These are phyloP conservation scores for Populus hybrid DNA, from an alignment of 441 rosid species.

Conservation along the genomic window DNA sequence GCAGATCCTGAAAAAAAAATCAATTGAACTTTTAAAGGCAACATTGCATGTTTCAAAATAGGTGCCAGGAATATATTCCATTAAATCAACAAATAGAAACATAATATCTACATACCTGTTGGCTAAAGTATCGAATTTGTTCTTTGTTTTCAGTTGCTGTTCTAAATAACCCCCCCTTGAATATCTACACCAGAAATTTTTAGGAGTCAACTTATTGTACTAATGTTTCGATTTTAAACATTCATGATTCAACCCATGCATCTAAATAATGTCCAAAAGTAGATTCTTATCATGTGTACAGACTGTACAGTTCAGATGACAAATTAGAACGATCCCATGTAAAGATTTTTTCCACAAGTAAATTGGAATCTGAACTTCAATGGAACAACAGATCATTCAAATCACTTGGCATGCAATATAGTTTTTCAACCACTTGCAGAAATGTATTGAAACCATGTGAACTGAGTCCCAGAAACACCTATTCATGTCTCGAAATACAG, in stretches of 20 bases:
- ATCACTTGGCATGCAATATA: background rate
- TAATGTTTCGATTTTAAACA: background rate
- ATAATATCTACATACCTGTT: conserved; percentile 49
- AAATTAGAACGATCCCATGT: background rate
- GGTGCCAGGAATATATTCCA: conserved; percentile 2
- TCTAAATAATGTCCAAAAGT: background rate
- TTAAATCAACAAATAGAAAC: conserved; percentile 10
- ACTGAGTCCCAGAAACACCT: background rate
- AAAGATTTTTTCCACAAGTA: background rate
- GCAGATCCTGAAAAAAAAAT: conserved; percentile 61
- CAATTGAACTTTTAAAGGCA: background rate
- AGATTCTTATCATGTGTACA: background rate
- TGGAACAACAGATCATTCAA: background rate
- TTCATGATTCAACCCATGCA: background rate
- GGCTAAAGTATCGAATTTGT: conserved; percentile 92
- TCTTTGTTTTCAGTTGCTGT: conserved; percentile 96
- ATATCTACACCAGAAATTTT: conserved; percentile 47
- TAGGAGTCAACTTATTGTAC: background rate
- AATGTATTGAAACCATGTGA: conserved; percentile 3
- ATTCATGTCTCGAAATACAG: background rate
- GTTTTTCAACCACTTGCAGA: background rate
- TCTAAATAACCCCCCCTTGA: conserved; percentile 90
- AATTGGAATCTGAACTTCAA: background rate
- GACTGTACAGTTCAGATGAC: background rate
- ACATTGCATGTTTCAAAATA: background rate